Base-by-base conservation (phyloP, 1,139 yeast species). In the Debaryomyces udenii region DNA sequence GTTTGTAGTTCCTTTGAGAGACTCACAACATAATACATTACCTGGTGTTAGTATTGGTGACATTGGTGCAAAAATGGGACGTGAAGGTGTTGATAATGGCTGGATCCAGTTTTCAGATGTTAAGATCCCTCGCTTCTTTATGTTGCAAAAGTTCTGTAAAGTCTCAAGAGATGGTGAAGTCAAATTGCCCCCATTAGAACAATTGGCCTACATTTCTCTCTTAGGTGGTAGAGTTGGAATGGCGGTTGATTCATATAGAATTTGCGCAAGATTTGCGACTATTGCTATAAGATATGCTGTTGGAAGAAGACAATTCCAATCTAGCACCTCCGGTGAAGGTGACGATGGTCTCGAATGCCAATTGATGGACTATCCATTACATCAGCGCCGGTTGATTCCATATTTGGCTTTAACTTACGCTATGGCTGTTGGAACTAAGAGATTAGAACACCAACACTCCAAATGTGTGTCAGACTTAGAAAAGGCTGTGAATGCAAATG, bases 1-100 rank as follows among this genome's bases (percentile, higher is more conserved):
- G n/a, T 72, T 72, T 44, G 63, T 72, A 24, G 78, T 72, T 31
- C 77, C 77, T 22, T 70, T 72, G 53, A 62, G 78, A 55, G 78
- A 72, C 52, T 49, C 70, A 11, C 62, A 68, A 55, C 76, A 70
- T 53, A 65, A 69, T 45, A 54, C 71, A 47, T 56, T 62, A 62
- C 76, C 77, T 29, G 78, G 78, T 49, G 55, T 72, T 38, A 51
- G 68, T 40, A 61, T 70, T 41, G 78, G 78, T 45, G 78, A 72
- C 49, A 71, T 71, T 54, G 78, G 78, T 44, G 65, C 74, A 44
- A 72, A 72, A 59, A 72, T 72, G 78, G 78, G 78, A 44, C 61
- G 77, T 56, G 74, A 71, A 41, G 78, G 76, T 45, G 70, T 72
- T 44, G 77, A 72, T 53, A 72, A 72, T 51, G 78, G 77, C 44